These are phyloP conservation scores for Paramecium biaurelia DNA, from an alignment of 73 alveolate species.

Conservation along the genomic window DNA sequence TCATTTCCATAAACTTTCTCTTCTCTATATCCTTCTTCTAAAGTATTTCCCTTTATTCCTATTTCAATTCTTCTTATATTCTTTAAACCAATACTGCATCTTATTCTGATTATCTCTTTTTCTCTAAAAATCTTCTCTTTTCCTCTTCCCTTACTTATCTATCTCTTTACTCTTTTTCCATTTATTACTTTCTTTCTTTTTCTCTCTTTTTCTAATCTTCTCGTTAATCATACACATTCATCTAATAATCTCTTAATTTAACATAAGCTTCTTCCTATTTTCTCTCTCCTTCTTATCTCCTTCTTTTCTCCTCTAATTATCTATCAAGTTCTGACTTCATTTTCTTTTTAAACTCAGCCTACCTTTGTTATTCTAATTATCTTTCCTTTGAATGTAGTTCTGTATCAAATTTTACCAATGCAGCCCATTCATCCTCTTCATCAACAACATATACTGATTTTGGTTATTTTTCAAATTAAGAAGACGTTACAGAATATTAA, in stretches of 20 bases:
- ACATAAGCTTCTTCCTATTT: conserved; percentile 59
- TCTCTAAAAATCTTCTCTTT: conserved; percentile 30
- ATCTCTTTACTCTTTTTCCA: conserved; percentile 59
- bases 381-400: conserved; percentile 44
- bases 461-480: conserved; percentile 50
- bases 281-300: conserved; percentile 15
- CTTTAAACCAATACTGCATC: conserved; percentile 55
- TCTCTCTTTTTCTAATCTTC: conserved; percentile 56
- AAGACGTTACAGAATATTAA: conserved; percentile 42
- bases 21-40: conserved; percentile 23
- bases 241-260: background rate
- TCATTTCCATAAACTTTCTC: conserved; percentile 43
- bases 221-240: conserved; percentile 54
- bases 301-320: conserved; percentile 52
- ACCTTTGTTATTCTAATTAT: conserved; percentile 26
- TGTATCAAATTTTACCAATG: conserved; percentile 59
- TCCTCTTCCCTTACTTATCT: conserved; percentile 63
- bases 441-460: conserved; percentile 58
- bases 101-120: conserved; percentile 51
- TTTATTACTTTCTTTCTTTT: conserved; percentile 30
- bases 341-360: conserved; percentile 57
- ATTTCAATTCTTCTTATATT: conserved; percentile 47
- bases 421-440: conserved; percentile 67
- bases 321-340: conserved; percentile 59
- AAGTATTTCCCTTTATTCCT: conserved; percentile 52